Evolutionary conservation across 257 asterid genomes (phyloP).

Genomic region (Anisodus acutangulus): DNA sequence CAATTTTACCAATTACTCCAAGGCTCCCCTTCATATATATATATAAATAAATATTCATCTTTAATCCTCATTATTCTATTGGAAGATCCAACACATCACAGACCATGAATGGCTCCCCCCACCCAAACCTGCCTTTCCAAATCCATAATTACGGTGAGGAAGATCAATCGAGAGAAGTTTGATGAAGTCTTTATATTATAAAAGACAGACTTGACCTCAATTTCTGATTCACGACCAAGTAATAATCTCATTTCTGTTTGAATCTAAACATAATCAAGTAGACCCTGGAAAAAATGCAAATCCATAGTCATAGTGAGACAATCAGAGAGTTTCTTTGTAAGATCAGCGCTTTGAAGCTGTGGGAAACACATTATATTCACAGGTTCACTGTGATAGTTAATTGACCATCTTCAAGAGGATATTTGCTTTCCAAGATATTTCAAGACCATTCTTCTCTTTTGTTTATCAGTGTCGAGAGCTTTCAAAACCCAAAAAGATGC

Average conservation of each 20-base stretch:
- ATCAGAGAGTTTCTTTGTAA: neutral
- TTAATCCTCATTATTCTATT: neutral
- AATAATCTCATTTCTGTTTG: neutral
- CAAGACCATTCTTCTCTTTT: neutral
- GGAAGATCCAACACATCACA: conserved; percentile 5
- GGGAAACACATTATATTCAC: neutral
- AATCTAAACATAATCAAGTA: neutral
- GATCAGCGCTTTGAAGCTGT: neutral
- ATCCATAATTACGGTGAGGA: neutral
- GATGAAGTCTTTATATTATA: neutral
- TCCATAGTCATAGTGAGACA: neutral
- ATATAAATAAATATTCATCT: neutral
- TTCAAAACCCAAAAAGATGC: neutral
- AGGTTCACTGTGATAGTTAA: neutral
- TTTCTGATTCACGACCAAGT: neutral
- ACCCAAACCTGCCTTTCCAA: neutral
- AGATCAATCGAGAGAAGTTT: neutral
- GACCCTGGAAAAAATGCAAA: neutral
- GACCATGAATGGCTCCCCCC: neutral
- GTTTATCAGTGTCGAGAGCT: neutral
- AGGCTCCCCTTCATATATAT: neutral
- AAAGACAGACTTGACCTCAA: neutral
- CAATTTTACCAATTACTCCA: too few relatives aligned
- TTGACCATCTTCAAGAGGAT: neutral
- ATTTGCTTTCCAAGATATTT: neutral